Evolutionary conservation across 2,329 filamentous ascomycete species (phyloP), one percentile per base, ranked within the genome.

Genomic region (Arthrobotrys musiformis): DNA sequence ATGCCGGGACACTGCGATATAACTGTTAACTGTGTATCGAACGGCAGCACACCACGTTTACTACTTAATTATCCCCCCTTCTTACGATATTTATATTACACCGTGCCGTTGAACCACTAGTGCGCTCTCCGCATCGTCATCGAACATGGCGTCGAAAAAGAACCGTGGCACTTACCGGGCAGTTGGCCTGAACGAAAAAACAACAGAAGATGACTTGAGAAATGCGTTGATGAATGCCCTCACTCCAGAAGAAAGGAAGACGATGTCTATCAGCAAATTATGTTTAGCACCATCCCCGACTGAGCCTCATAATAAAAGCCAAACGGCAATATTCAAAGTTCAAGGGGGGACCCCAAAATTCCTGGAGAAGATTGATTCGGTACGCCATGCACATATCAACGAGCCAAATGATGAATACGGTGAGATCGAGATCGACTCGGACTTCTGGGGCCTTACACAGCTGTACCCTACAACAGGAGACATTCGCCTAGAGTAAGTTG

Each of bases 361-460:
- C 9, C 17, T 67, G 17, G n/a, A 33, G 33, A 9, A 73, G 37
- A 26, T n/a, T n/a, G n/a, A n/a, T n/a, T n/a, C n/a, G n/a, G n/a
- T n/a, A n/a, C n/a, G n/a, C n/a, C n/a, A n/a, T n/a, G n/a, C 48
- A 19, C 52, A 60, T 24, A 42, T 74, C 28, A 19, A 15, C 0
- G 67, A 62, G n/a, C n/a, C 37, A 30, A 40, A 33, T 19, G n/a
- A 42, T 26, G 15, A 1, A 17, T 9, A 37, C n/a, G n/a, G n/a
- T n/a, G 0, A 13, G 2, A 64, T 64, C 4, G 44, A 69, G 19
- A 76, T 79, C 28, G 79, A 79, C 33, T 42, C 58, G 26, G 22
- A 80, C 24, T 79, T 80, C 42, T 74, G 64, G 50, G 79, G 79
- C 0, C 67, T 80, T 13, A 80, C 79, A 9, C 78, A 78, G 48